Evolutionary conservation across 1,284 basidiomycete genomes (phyloP), one percentile per base, ranked within the genome.

Genomic region (Trametes sp.): DNA sequence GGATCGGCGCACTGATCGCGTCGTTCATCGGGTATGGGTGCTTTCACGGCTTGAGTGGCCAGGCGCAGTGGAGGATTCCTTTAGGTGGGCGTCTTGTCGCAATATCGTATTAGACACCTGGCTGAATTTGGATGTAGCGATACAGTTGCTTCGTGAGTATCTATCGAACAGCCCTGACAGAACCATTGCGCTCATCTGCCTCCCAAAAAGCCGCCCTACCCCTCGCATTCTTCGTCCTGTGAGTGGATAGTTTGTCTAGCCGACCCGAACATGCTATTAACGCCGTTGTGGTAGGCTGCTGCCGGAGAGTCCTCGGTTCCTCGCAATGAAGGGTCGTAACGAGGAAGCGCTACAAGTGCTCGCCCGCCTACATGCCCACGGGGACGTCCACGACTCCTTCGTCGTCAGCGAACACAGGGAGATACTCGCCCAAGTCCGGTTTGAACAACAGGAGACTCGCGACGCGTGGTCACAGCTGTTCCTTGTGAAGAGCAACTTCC

Each of bases 251-350:
- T n/a, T n/a, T n/a, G n/a, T n/a, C n/a, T n/a, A n/a, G n/a, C 13
- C 33, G 16, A 48, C 2, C 1, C 13, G 2, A 19, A 10, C 24
- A 26, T 35, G n/a, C n/a, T n/a, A n/a, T n/a, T n/a, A n/a, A n/a
- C n/a, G n/a, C n/a, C n/a, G n/a, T n/a, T n/a, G n/a, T n/a, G n/a
- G 10, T 50, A 73, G 71, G 64, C 65, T 81, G 35, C 76, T 82
- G 33, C 82, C 82, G 16, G 82, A 84, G 62, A 81, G 79, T n/a
- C 87, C 87, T 2, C 81, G 88, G 13, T 88, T 84, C 83, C 78
- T 88, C 42, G 87, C 86, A 61, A 82, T 85, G 70, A 82, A 82
- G 66, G 85, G 85, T 48, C 76, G 81, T 5, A 71, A 81, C 63
- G 79, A 84, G 6, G 82, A 84, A 62, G 81, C 80, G 64, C 62